phyloP scores from a whole-genome alignment of 228 moss, liverwort and hornwort genomes.

The Sphagnum magellanicum region DNA sequence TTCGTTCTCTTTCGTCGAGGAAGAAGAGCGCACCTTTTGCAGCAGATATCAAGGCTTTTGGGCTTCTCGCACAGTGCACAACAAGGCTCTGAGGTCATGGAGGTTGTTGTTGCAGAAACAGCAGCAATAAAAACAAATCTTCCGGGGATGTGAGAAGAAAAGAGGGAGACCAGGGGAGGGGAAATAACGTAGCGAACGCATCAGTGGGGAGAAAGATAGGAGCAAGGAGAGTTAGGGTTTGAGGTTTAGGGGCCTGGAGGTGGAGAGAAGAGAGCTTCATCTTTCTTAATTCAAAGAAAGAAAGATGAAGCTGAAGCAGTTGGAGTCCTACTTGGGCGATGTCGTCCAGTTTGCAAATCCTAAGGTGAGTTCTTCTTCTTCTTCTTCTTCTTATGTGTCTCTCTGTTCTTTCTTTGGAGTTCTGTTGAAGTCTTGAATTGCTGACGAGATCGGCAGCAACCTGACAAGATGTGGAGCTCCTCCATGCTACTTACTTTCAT shows the following conservation, averaged over 20 bases:
- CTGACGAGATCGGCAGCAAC: not conserved
- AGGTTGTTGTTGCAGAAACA: no score
- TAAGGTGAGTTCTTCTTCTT: slow-evolving; percentile 33
- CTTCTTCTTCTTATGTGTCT: no score
- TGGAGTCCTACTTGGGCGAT: slow-evolving; percentile 74
- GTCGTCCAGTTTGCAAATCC: slow-evolving; percentile 69
- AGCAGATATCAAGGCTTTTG: no score
- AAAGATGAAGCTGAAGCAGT: slow-evolving; percentile 92
- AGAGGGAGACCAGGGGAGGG: no score
- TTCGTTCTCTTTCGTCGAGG: no score
- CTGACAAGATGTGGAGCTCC: not conserved
- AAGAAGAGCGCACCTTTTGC: no score
- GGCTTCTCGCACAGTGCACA: no score
- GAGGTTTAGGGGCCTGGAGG: not conserved
- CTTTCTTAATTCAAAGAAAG: not conserved
- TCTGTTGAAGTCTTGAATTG: not conserved
- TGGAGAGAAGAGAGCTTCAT: not conserved
- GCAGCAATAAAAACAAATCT: no score
- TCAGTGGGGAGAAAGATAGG: not conserved
- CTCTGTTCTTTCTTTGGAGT: not conserved
- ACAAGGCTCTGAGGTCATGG: no score
- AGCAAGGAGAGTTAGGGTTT: not conserved
- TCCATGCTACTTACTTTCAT: not conserved
- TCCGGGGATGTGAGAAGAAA: no score
- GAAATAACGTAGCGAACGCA: no score